These are phyloP conservation scores for Fusarium luffae DNA, from an alignment of 2,329 filamentous ascomycete species.

Conservation along the genomic window DNA sequence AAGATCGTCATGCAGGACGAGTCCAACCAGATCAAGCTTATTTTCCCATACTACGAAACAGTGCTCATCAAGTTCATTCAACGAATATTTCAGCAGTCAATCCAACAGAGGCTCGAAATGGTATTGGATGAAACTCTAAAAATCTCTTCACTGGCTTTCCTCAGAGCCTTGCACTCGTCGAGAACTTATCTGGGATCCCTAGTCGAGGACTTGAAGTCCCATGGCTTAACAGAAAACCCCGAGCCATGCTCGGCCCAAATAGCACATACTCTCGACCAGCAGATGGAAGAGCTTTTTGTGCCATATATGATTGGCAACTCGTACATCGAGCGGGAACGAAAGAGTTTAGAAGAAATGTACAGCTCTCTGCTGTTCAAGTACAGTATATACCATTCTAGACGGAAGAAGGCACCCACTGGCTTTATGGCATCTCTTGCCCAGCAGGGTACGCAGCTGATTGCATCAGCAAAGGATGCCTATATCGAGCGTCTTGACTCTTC, in stretches of 20 bases:
- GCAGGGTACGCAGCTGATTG: slow-evolving; percentile 87
- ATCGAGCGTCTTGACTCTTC: slow-evolving; percentile 89
- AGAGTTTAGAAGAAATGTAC: slow-evolving; percentile 81
- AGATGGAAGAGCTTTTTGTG: slow-evolving; percentile 81
- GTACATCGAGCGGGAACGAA: slow-evolving; percentile 76
- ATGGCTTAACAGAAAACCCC: slow-evolving; percentile 94
- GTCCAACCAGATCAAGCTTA: slow-evolving; percentile 94
- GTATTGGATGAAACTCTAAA: slow-evolving; percentile 94
- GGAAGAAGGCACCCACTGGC: slow-evolving; percentile 88
- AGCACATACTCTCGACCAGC: slow-evolving; percentile 77
- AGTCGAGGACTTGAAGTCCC: slow-evolving; percentile 92
- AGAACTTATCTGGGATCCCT: slow-evolving; percentile 87
- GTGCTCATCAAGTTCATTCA: slow-evolving; percentile 94
- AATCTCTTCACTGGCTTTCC: slow-evolving; percentile 90
- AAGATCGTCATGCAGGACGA: slow-evolving; percentile 97
- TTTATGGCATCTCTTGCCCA: slow-evolving; percentile 94
- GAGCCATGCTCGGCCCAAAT: slow-evolving; percentile 90
- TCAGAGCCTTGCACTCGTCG: slow-evolving; percentile 90
- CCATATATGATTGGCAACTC: slow-evolving; percentile 76
- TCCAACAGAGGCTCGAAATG: slow-evolving; percentile 95
- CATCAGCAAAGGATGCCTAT: slow-evolving; percentile 90
- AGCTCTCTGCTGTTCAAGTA: slow-evolving; percentile 96
- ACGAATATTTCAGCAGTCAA: slow-evolving; percentile 96
- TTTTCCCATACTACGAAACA: slow-evolving; percentile 96
- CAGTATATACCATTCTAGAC: slow-evolving; percentile 89